A percentile compares a stretch with the other conserved stretches of the same genome.
Conservation (phyloP, 768 basidiomycete genomes). For the Psilocybe cubensis region DNA sequence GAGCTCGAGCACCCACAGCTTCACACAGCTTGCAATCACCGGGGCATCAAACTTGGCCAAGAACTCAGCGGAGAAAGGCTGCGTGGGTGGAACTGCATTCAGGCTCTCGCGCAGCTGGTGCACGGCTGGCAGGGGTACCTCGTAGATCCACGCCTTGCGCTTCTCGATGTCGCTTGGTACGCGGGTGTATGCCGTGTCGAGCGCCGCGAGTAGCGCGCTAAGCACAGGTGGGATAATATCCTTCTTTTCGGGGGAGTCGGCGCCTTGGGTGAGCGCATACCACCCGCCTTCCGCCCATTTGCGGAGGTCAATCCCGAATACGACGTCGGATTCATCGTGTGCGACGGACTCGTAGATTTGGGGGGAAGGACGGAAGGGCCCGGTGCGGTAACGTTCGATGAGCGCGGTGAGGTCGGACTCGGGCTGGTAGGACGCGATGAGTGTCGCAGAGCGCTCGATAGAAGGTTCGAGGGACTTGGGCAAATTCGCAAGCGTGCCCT, state of each 20-base stretch:
- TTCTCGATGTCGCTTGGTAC: conserved; percentile 75
- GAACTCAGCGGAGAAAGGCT: conserved; percentile 54
- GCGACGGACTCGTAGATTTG: conserved; percentile 87
- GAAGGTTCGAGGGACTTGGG: conserved; percentile 69
- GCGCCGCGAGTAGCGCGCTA: conserved; percentile 61
- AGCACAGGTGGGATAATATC: conserved; percentile 77
- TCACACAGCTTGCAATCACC: conserved; percentile 82
- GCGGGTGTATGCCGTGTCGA: conserved; percentile 65
- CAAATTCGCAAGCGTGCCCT: conserved; percentile 75
- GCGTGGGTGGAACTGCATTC: conserved; percentile 68
- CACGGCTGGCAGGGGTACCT: conserved; percentile 80
- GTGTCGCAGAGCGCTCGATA: conserved; percentile 69
- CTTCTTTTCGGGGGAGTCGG: conserved; percentile 61
- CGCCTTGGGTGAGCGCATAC: conserved; percentile 56
- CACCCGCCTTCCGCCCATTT: conserved; percentile 90
- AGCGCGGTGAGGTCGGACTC: conserved; percentile 85
- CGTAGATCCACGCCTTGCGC: conserved; percentile 94
- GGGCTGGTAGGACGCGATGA: conserved; percentile 85
- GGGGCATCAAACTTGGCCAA: conserved; percentile 79
- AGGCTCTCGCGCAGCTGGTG: conserved; percentile 87
- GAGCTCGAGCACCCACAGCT: conserved; percentile 91
- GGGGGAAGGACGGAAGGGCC: conserved; percentile 86
- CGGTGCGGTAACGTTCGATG: conserved; percentile 92
- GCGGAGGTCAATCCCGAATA: conserved; percentile 90
- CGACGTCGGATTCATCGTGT: conserved; percentile 82